phyloP scores from a whole-genome alignment of 345 rosid genomes.

The Cochlearia excelsa region DNA sequence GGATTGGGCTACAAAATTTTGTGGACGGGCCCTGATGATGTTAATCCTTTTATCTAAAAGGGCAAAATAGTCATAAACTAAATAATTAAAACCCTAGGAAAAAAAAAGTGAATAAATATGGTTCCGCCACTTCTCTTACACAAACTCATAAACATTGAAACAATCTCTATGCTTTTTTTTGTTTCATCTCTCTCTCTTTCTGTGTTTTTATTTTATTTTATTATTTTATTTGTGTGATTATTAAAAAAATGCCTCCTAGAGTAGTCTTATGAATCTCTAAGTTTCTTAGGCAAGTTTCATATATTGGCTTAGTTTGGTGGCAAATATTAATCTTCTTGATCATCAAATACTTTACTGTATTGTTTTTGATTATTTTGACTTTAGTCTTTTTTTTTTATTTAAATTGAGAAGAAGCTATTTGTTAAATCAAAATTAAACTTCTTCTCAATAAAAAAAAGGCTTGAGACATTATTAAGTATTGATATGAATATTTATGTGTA shows the following conservation, averaged over 20 bases:
- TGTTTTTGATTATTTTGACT: slow-evolving; percentile 13
- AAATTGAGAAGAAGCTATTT: slow-evolving; percentile 11
- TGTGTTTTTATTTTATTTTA: background rate
- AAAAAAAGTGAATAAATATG: slow-evolving; percentile 12
- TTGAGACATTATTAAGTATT: slow-evolving; percentile 9
- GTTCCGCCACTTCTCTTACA: slow-evolving; percentile 10
- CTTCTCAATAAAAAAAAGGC: slow-evolving; percentile 9
- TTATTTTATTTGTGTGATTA: too few relatives aligned
- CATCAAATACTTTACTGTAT: slow-evolving; percentile 23
- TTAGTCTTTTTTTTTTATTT: background rate
- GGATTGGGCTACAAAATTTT: too few relatives aligned
- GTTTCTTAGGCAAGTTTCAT: slow-evolving; percentile 29
- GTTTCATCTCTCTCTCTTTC: background rate
- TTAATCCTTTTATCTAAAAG: background rate
- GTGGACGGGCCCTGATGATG: too few relatives aligned
- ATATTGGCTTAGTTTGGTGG: slow-evolving; percentile 35
- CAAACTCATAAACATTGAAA: background rate
- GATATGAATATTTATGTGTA: background rate
- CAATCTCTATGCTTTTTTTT: background rate
- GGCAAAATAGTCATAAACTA: slow-evolving; percentile 17
- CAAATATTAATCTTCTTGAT: slow-evolving; percentile 23
- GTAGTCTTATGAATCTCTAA: slow-evolving; percentile 36
- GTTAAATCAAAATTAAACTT: background rate
- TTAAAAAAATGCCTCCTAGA: slow-evolving; percentile 25
- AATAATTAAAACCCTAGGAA: slow-evolving; percentile 25